Base-by-base conservation (phyloP, 2,329 filamentous ascomycete species). In the Ophiostoma angusticollis region DNA sequence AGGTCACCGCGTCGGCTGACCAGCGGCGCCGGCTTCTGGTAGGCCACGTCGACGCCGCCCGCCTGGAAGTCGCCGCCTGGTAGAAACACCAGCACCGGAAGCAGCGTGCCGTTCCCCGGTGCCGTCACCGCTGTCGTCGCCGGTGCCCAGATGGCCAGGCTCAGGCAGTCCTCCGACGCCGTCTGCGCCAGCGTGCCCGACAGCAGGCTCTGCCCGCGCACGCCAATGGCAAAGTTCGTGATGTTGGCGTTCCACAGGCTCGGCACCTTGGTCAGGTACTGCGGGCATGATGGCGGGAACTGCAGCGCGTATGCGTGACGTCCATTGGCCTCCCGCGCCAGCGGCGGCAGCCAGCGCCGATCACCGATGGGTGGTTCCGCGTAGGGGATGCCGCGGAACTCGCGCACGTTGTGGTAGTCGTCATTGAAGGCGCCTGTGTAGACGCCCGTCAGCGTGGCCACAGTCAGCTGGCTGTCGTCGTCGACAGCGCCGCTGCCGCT, bases 371-470 rank as follows among this genome's bases (percentile, higher is more conserved):
- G 43, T 11, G 45, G 55, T 35, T 60, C 48, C 4, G 58, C 58
- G 41, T 58, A 63, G 1, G 58, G 56, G 27, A 62, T 58, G 28
- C 52, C 49, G 28, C 56, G 57, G 43, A 58, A 62, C 40, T 62
- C 57, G 16, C 53, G 53, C 2, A 57, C 55, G 14, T 54, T 47
- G n/a, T 55, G 52, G 24, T 52, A 54, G 14, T 52, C 40, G 14
- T 50, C 45, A 30, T 57, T 55, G 22, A 58, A 43, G 17, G 58
- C 42, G 16, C 57, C 56, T 9, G 56, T 59, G 47, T 48, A 60
- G 17, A 42, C 45, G 27, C 58, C 58, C 4, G 56, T 57, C 5
- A 47, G 47, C 5, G 55, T 57, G 27, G 40, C 40, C 13, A 58
- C 50, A 4, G 50, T 57, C 21, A 58, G 50, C 18, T 14, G 5